Conservation (phyloP, 768 basidiomycete genomes). For the Collybiopsis confluens region DNA sequence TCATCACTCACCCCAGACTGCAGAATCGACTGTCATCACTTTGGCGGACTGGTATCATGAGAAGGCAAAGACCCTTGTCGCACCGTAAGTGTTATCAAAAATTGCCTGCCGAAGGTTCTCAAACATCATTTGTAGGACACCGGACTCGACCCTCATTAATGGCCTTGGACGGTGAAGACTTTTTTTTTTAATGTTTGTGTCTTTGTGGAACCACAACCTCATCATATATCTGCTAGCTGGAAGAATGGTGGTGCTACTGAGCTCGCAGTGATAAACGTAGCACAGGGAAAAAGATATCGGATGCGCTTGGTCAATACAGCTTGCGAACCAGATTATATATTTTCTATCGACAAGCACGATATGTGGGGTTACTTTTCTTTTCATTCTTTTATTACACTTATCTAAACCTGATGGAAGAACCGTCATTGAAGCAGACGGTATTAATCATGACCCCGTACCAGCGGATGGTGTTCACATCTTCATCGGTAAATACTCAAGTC, state of each 20-base stretch:
- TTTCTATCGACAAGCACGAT: conserved; percentile 41
- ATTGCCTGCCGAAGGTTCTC: not conserved
- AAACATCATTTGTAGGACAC: not conserved
- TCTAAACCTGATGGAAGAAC: conserved; percentile 31
- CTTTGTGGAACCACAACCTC: not conserved
- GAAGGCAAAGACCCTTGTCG: too few relatives aligned
- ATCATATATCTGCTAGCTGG: too few relatives aligned
- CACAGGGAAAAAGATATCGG: conserved; percentile 39
- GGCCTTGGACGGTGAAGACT: conserved; percentile 4
- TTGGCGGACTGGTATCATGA: conserved; percentile 7
- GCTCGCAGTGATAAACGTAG: conserved; percentile 42
- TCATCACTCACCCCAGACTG: not conserved
- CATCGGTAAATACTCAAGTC: too few relatives aligned
- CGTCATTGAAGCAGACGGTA: conserved; percentile 39
- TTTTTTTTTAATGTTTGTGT: conserved; percentile 2
- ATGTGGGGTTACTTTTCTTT: conserved; percentile 26
- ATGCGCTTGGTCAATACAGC: conserved; percentile 46
- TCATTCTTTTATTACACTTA: conserved; percentile 31
- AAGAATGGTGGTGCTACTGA: too few relatives aligned
- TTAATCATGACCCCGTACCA: conserved; percentile 26
- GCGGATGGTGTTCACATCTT: conserved; percentile 30
- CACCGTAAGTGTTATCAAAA: too few relatives aligned
- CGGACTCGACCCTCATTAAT: conserved; percentile 9
- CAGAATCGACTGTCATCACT: conserved; percentile 7
- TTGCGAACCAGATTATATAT: conserved; percentile 36